Conservation (phyloP, 306 rosid genomes). For the Luffa acutangula region DNA sequence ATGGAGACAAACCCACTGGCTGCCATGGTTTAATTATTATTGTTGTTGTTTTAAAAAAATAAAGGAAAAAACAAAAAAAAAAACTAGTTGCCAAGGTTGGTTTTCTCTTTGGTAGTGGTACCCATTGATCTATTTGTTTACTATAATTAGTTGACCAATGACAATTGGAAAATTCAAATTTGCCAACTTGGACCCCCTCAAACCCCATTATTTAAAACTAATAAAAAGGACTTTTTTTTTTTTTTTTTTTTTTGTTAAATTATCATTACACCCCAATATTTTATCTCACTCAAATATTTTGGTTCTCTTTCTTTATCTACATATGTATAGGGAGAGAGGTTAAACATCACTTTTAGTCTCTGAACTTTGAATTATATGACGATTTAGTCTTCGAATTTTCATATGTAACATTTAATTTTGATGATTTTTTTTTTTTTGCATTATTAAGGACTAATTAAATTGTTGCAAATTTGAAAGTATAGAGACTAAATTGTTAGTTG, state of each 20-base stretch:
- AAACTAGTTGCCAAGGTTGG: background rate
- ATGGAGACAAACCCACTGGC: constrained; percentile 2
- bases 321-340: no score
- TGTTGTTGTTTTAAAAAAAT: background rate
- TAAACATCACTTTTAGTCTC: no score
- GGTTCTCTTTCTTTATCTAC: background rate
- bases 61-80: background rate
- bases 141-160: background rate
- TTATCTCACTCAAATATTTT: background rate
- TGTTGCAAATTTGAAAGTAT: no score
- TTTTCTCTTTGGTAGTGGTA: background rate
- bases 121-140: background rate
- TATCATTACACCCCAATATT: no score
- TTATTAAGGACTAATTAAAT: no score
- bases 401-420: no score
- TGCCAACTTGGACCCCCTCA: background rate
- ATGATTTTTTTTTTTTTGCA: no score
- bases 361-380: no score
- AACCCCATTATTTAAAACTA: background rate
- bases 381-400: no score
- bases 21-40: background rate
- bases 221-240: background rate
- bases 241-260: no score
- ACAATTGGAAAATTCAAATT: background rate
- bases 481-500: no score